These are phyloP conservation scores for Mucor racemosus DNA, from an alignment of 371 early-diverging fungal genomes.

Conservation along the genomic window DNA sequence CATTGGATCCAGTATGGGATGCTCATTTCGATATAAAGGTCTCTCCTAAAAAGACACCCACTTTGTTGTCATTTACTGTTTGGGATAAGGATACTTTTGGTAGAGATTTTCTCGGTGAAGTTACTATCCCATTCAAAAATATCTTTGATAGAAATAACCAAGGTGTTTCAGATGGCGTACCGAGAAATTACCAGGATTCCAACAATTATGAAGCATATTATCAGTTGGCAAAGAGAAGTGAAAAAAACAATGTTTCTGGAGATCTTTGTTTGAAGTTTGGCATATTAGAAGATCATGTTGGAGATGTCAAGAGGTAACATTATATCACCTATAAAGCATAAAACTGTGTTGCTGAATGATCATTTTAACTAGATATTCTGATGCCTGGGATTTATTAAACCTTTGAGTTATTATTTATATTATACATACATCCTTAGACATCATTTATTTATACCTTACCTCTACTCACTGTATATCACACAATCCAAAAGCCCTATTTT, in stretches of 20 bases:
- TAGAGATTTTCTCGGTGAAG: slow-evolving; percentile 67
- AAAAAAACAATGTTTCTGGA: slow-evolving; percentile 49
- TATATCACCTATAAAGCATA: background rate
- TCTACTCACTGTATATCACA: background rate
- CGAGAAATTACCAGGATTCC: slow-evolving; percentile 58
- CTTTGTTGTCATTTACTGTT: slow-evolving; percentile 53
- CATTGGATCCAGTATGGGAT: slow-evolving; percentile 80
- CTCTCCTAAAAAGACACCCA: slow-evolving; percentile 48
- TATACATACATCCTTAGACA: background rate
- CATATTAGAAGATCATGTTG: slow-evolving; percentile 42
- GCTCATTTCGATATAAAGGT: slow-evolving; percentile 68
- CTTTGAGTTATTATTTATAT: background rate
- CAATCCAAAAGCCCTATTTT: background rate
- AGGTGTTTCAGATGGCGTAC: slow-evolving; percentile 40
- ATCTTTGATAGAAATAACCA: slow-evolving; percentile 57
- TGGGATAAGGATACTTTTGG: slow-evolving; percentile 71
- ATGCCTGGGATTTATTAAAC: slow-evolving; percentile 17
- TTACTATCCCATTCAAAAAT: slow-evolving; percentile 60
- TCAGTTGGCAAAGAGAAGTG: slow-evolving; percentile 41
- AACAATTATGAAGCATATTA: slow-evolving; percentile 49
- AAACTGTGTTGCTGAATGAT: background rate
- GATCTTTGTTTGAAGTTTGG: slow-evolving; percentile 51
- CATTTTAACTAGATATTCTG: slow-evolving; percentile 11
- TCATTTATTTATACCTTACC: background rate
- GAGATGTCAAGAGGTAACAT: slow-evolving; percentile 42